Base-by-base conservation (phyloP, 2,329 filamentous ascomycete genomes). In the Stagonosporopsis tanaceti region DNA sequence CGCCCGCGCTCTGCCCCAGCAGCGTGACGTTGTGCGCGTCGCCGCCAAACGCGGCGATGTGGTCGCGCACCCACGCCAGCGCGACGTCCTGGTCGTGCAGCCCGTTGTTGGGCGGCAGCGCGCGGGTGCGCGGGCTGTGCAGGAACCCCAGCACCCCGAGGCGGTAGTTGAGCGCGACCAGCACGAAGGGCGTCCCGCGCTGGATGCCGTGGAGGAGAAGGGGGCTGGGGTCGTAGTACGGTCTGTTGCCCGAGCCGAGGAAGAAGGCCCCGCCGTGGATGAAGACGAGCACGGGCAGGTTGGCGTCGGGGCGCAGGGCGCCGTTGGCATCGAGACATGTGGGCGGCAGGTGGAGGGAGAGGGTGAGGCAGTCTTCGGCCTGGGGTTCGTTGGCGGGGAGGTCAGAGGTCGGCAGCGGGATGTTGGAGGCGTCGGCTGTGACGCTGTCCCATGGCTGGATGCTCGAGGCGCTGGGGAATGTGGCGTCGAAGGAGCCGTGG, bases 191-290 rank as follows among this genome's bases (percentile, higher is more conserved):
- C 8, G 48, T 60, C 7, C 30, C 35, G 25, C 51, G 51, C 3
- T 52, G 20, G 5, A 62, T 40, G 15, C 59, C 59, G 20, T 62
- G 52, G 1, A 30, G 34, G 2, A 65, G 27, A 6, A 65, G 50
- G 35, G 54, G 56, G 2, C 53, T 41, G 8, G 79, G 72, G 53
- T 84, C 80, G 62, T 81, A 83, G 41, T 84, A 80, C 0, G 82
- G 82, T 75, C 80, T 83, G 2, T 76, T 81, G 30, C 79, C 82
- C 2, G 80, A 79, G 6, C 82, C 83, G 3, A 80, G 75, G 4
- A 74, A 69, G 42, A 80, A 79, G 0, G 79, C 82, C 4, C 83
- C 82, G 0, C 83, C 83, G 57, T 85, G 82, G 3, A 85, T 78
- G 59, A 82, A 84, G 2, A 82, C 75, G 25, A 85, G 69, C 0